A percentile compares a stretch with the other conserved stretches of the same genome.
Conservation (phyloP, 371 early-diverging fungal species). For the Mucor circinelloides region DNA sequence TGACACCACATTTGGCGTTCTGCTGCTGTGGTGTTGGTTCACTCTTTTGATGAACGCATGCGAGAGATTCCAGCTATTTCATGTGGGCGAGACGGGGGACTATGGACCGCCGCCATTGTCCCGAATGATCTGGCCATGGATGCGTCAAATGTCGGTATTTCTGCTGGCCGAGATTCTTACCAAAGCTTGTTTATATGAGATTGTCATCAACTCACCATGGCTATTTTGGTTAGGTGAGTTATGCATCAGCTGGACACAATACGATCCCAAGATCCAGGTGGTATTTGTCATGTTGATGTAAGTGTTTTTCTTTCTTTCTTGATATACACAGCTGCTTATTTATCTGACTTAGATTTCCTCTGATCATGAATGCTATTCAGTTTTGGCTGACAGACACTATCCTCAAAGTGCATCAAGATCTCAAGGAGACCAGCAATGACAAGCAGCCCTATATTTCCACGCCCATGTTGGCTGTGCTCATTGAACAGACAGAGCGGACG, state of each 20-base stretch:
- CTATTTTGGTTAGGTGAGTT: conserved; percentile 38
- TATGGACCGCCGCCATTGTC: conserved; percentile 33
- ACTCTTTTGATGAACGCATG: conserved; percentile 22
- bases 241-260: conserved; percentile 29
- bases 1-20: conserved; percentile 67
- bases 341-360: conserved; percentile 41
- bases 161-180: conserved; percentile 30
- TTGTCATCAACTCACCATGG: conserved; percentile 30
- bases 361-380: conserved; percentile 67
- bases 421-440: neutral
- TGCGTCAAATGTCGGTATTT: conserved; percentile 34
- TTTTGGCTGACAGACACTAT: conserved; percentile 71
- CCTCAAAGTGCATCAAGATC: conserved; percentile 38
- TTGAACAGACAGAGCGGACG: conserved; percentile 21
- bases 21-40: conserved; percentile 53
- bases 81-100: conserved; percentile 16
- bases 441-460: conserved; percentile 3
- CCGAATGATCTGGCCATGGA: conserved; percentile 23
- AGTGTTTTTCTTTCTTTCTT: neutral
- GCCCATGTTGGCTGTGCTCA: conserved; percentile 8
- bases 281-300: conserved; percentile 53
- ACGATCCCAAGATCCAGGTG: conserved; percentile 32
- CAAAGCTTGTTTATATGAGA: conserved; percentile 39
- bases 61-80: conserved; percentile 11
- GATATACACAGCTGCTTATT: neutral